Percentiles rank a stretch among this genome's conserved stretches.
phyloP scores from a whole-genome alignment of 2,329 filamentous ascomycete species.

The Fusarium scirpi region DNA sequence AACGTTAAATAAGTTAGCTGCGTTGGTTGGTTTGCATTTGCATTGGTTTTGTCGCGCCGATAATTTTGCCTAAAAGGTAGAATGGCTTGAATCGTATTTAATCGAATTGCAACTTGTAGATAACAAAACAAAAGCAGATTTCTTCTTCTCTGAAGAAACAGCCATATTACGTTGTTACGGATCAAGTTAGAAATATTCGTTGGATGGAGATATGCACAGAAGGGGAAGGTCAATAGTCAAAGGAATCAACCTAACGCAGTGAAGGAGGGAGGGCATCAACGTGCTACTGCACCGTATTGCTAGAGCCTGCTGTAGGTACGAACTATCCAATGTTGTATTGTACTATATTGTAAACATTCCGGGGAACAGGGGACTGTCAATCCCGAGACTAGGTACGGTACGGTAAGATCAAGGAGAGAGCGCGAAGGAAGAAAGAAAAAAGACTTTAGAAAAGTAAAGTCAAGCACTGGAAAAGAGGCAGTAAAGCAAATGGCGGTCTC shows the following conservation, averaged over 20 bases:
- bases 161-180: neutral
- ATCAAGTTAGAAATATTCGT: neutral
- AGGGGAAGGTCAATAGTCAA: conserved; percentile 31
- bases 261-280: conserved; percentile 15
- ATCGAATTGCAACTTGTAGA: neutral
- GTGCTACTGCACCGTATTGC: neutral
- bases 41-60: neutral
- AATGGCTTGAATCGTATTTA: neutral
- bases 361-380: conserved; percentile 34
- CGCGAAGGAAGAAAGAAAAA: neutral
- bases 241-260: conserved; percentile 16
- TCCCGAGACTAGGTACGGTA: conserved; percentile 23
- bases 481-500: neutral
- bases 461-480: too few relatives aligned
- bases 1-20: neutral
- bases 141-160: neutral
- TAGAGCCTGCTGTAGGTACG: neutral
- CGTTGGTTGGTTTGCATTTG: neutral
- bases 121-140: neutral
- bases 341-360: conserved; percentile 14
- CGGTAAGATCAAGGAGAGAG: conserved; percentile 1
- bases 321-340: neutral
- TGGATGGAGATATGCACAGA: conserved; percentile 30
- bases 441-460: conserved; percentile 5
- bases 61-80: neutral